A percentile compares a stretch with the other conserved stretches of the same genome.
phyloP scores from a whole-genome alignment of 352 stramenopile genomes.

The Pythium phragmitis region DNA sequence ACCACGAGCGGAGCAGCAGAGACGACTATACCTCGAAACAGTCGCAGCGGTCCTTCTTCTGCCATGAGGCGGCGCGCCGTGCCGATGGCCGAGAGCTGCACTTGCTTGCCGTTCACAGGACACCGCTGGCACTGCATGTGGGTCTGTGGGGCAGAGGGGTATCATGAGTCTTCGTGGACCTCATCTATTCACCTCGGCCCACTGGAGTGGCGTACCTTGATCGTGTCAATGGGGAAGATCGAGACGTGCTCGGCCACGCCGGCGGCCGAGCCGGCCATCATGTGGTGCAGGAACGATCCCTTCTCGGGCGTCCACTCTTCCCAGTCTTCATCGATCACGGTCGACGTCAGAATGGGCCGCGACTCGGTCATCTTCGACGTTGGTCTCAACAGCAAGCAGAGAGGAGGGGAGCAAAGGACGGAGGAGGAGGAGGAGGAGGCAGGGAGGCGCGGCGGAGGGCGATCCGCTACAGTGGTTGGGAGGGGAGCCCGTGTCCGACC shows the following conservation, averaged over 20 bases:
- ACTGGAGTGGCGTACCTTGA: constrained; percentile 50
- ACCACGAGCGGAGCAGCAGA: background rate
- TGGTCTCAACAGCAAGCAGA: background rate
- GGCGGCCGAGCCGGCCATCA: constrained; percentile 92
- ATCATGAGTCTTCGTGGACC: background rate
- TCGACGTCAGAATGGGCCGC: constrained; percentile 22
- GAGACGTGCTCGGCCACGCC: constrained; percentile 97
- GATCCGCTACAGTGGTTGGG: background rate
- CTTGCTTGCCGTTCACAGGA: constrained; percentile 56
- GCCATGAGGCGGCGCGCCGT: constrained; percentile 62
- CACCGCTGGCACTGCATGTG: constrained; percentile 94
- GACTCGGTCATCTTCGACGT: constrained; percentile 21
- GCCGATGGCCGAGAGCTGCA: constrained; percentile 58
- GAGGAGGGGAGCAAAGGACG: background rate
- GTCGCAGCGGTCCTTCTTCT: constrained; percentile 69
- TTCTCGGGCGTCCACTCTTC: constrained; percentile 93
- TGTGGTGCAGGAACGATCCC: constrained; percentile 94
- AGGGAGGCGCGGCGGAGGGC: too few species aligned
- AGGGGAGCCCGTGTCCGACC: background rate
- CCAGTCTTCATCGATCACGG: constrained; percentile 84
- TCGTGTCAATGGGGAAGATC: constrained; percentile 95
- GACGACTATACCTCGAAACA: constrained; percentile 86
- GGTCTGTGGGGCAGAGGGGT: constrained; percentile 55
- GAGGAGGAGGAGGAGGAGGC: background rate
- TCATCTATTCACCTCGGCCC: background rate